phyloP scores from a whole-genome alignment of 2,329 filamentous ascomycete species.

The Phoma sp. region DNA sequence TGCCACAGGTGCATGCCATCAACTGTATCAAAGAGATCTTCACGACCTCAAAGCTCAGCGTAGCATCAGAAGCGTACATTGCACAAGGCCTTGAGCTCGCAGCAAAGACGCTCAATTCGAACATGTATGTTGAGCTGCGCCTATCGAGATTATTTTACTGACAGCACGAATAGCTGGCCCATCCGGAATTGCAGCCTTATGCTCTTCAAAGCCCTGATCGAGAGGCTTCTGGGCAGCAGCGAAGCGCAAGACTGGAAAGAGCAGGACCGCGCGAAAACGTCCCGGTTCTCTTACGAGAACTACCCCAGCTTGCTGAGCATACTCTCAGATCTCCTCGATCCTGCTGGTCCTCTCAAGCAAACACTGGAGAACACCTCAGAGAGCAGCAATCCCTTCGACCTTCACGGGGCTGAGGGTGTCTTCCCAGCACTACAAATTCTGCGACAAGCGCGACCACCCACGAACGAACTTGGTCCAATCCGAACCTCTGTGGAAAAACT shows the following conservation, averaged over 20 bases:
- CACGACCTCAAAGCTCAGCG: constrained; percentile 77
- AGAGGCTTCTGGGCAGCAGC: constrained; percentile 76
- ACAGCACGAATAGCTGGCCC: constrained; percentile 70
- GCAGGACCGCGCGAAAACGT: constrained; percentile 44
- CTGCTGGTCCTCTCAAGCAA: constrained; percentile 34
- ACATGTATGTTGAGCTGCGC: constrained; percentile 63
- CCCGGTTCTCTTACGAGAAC: constrained; percentile 72
- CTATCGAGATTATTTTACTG: background rate
- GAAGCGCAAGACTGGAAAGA: constrained; percentile 68
- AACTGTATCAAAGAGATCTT: constrained; percentile 95
- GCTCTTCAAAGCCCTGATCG: constrained; percentile 84
- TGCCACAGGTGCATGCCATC: constrained; percentile 92
- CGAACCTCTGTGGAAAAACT: constrained; percentile 66
- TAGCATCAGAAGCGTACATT: constrained; percentile 75
- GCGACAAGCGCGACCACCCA: constrained; percentile 72
- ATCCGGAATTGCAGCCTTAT: constrained; percentile 93
- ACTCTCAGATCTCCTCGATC: constrained; percentile 65
- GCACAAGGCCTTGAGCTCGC: constrained; percentile 79
- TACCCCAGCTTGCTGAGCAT: constrained; percentile 70
- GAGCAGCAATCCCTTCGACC: constrained; percentile 38
- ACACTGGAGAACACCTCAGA: constrained; percentile 28
- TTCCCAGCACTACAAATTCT: constrained; percentile 86
- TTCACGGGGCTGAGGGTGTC: constrained; percentile 66
- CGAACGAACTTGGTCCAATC: constrained; percentile 61
- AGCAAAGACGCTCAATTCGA: constrained; percentile 76